Conservation (phyloP, 2,329 filamentous ascomycete species). For the Pseudogymnoascus sp. region DNA sequence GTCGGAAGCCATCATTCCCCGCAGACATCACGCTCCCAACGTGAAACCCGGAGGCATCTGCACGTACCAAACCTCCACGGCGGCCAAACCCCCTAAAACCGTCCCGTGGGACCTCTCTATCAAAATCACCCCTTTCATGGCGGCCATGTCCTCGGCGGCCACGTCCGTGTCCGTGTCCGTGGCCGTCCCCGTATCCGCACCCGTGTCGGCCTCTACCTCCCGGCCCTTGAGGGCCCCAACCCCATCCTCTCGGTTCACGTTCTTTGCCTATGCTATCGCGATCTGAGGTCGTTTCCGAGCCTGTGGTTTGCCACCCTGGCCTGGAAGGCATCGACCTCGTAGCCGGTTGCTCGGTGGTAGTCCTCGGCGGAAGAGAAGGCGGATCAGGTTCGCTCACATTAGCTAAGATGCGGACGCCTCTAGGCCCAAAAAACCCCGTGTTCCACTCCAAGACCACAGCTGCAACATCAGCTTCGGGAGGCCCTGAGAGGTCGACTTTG, state of each 20-base stretch:
- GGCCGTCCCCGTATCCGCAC: neutral
- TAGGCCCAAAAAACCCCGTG: conserved; percentile 45
- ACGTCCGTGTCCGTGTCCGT: neutral
- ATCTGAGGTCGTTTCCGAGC: conserved; percentile 27
- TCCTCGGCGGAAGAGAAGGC: conserved; percentile 14
- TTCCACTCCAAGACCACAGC: conserved; percentile 49
- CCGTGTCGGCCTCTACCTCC: neutral
- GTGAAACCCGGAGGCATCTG: neutral
- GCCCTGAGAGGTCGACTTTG: conserved; percentile 12
- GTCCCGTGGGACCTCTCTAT: neutral
- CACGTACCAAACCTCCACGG: neutral
- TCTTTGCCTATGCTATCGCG: conserved; percentile 18
- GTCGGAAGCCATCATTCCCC: conserved; percentile 14
- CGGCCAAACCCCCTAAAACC: neutral
- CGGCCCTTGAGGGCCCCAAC: neutral
- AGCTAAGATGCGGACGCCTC: conserved; percentile 37
- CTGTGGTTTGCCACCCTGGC: conserved; percentile 12
- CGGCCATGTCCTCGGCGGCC: neutral
- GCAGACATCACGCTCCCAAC: conserved; percentile 1
- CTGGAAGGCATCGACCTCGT: conserved; percentile 21
- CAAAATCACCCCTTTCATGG: neutral
- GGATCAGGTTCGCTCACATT: neutral
- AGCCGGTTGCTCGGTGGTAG: conserved; percentile 20
- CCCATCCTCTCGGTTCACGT: neutral
- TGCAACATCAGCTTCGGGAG: conserved; percentile 25